Evolutionary conservation across 2,329 filamentous ascomycete genomes (phyloP), one percentile per base, ranked within the genome.

Genomic region (Sarocladium brachiariae): DNA sequence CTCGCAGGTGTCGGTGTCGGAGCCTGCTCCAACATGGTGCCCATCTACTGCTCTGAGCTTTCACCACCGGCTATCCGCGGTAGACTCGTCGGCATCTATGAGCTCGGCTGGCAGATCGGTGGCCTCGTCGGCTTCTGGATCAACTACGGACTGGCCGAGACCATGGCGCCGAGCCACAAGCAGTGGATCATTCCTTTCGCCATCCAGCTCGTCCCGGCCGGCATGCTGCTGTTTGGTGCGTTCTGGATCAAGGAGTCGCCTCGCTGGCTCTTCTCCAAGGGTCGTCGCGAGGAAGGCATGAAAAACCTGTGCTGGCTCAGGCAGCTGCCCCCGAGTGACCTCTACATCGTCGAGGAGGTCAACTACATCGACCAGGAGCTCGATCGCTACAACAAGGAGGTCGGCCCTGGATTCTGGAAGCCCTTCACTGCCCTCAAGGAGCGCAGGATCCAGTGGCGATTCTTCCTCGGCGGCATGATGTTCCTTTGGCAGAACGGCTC

Each of bases 381-480:
- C 16, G 83, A 88, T 54, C 69, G 80, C 16, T 84, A 85, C 65
- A 71, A 77, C 43, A 62, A 70, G 2, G 75, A 78, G 27, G 78
- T 89, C 41, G 86, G 86, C 9, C 67, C 78, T n/a, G 86, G 86
- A 2, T 89, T 90, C 73, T 89, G 83, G 81, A 83, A 83, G 66
- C 84, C 85, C 0, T 87, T 89, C 68, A 70, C 72, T 7, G 72
- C 79, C 21, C 71, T 76, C 52, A 74, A 72, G 57, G 68, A 79
- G 56, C 72, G 69, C 52, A 77, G 76, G 60, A 76, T 87, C 21
- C 80, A 80, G 56, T 88, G 81, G 72, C 80, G 87, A 37, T 83
- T 92, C 67, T 79, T 88, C 63, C 75, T 91, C 10, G 87, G 87
- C 43, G 78, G 78, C 51, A 78, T 87, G 60, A 74, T 92, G 18